phyloP scores from a whole-genome alignment of 139 green algal species.

The Zygnema cylindricum region DNA sequence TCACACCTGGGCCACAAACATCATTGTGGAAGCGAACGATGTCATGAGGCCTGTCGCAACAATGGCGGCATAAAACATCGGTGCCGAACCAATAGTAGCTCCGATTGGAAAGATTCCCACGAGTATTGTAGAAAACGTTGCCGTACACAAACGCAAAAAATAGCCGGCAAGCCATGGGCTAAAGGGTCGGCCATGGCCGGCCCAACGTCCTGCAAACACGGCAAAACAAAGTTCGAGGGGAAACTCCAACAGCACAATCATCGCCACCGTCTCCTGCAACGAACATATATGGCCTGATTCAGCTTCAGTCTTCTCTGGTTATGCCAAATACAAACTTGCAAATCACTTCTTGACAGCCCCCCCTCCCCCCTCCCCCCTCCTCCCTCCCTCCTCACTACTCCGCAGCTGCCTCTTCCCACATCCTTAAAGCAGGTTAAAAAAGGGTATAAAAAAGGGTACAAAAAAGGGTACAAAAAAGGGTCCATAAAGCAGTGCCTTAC shows the following conservation, averaged over 20 bases:
- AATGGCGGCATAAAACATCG: constrained; percentile 9
- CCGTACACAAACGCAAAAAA: constrained; percentile 1
- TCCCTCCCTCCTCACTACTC: no score
- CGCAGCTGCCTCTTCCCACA: no score
- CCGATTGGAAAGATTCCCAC: constrained; percentile 36
- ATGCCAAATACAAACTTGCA: no score
- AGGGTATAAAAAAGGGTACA: no score
- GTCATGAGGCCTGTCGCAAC: constrained; percentile 56
- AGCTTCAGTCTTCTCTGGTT: no score
- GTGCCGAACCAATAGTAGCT: not conserved
- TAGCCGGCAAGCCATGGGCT: constrained; percentile 72
- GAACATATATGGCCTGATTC: no score
- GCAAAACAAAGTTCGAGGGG: constrained; percentile 83
- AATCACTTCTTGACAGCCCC: no score
- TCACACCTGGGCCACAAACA: constrained; percentile 72
- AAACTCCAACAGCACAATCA: constrained; percentile 84
- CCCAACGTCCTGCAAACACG: constrained; percentile 80
- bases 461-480: not conserved
- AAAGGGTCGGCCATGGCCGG: constrained; percentile 64
- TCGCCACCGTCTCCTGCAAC: constrained; percentile 47
- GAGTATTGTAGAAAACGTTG: constrained; percentile 15
- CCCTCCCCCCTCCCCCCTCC: no score
- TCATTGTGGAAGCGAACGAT: constrained; percentile 81
- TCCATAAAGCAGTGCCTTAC: not conserved
- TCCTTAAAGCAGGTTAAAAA: no score